Evolutionary conservation across 345 rosid genomes (phyloP).

Genomic region (Brassica napus): Da-Ae NC_063452.1:18033001-18033500

Average conservation of each 20-base stretch:
- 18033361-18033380: constrained; percentile 19
- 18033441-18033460: constrained; percentile 21
- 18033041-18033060: constrained; percentile 18
- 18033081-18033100: constrained; percentile 9
- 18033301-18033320: constrained; percentile 16
- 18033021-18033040: constrained; percentile 41
- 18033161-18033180: neutral
- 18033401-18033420: constrained; percentile 39
- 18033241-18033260: constrained; percentile 22
- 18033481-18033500: constrained; percentile 2
- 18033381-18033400: constrained; percentile 38
- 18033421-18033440: neutral
- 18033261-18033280: constrained; percentile 10
- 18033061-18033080: constrained; percentile 15
- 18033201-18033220: constrained; percentile 19
- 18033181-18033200: constrained; percentile 2
- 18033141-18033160: constrained; percentile 3
- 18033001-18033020: constrained; percentile 45
- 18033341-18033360: constrained; percentile 14
- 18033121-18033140: neutral
- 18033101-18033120: neutral
- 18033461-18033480: constrained; percentile 16
- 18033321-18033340: neutral
- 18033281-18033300: neutral
- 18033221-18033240: neutral